A percentile compares a stretch with the other conserved stretches of the same genome.
Evolutionary conservation across 805 yeast species (phyloP).

Genomic region (Lipomyces starkeyi): DNA sequence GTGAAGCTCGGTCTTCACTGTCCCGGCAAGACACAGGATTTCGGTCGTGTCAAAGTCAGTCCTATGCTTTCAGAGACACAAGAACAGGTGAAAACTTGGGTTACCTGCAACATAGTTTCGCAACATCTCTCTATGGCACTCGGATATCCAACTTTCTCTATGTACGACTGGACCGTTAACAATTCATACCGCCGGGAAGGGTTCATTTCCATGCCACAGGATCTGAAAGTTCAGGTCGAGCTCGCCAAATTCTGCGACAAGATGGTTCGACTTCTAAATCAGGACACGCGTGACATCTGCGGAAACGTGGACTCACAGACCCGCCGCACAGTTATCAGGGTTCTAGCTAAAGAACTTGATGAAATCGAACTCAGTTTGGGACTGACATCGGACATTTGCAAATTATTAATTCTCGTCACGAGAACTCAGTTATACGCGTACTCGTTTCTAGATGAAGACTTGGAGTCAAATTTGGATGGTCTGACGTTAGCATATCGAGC

Average conservation of each 20-base stretch:
- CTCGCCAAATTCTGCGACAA: slow-evolving; percentile 87
- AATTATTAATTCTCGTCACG: slow-evolving; percentile 70
- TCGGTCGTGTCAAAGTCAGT: slow-evolving; percentile 55
- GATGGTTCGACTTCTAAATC: slow-evolving; percentile 74
- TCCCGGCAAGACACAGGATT: slow-evolving; percentile 64
- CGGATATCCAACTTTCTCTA: slow-evolving; percentile 93
- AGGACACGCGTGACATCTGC: slow-evolving; percentile 68
- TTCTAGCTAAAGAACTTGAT: slow-evolving; percentile 73
- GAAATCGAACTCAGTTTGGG: slow-evolving; percentile 69
- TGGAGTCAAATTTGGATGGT: slow-evolving; percentile 70
- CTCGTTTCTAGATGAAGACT: slow-evolving; percentile 69
- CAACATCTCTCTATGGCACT: slow-evolving; percentile 90
- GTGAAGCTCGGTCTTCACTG: slow-evolving; percentile 89
- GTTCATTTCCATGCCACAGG: slow-evolving; percentile 55
- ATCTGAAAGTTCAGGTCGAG: slow-evolving; percentile 78
- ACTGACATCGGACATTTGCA: slow-evolving; percentile 67
- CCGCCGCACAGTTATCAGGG: slow-evolving; percentile 72
- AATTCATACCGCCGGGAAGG: slow-evolving; percentile 58
- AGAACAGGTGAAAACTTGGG: slow-evolving; percentile 91
- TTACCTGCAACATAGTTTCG: slow-evolving; percentile 87
- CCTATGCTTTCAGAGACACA: slow-evolving; percentile 49
- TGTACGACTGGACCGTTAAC: slow-evolving; percentile 74
- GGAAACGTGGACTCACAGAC: slow-evolving; percentile 73
- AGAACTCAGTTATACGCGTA: slow-evolving; percentile 84
- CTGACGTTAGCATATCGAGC: slow-evolving; percentile 80